These are phyloP conservation scores for Neurospora hispaniola DNA, from an alignment of 495 filamentous ascomycete genomes.

Conservation along the genomic window DNA sequence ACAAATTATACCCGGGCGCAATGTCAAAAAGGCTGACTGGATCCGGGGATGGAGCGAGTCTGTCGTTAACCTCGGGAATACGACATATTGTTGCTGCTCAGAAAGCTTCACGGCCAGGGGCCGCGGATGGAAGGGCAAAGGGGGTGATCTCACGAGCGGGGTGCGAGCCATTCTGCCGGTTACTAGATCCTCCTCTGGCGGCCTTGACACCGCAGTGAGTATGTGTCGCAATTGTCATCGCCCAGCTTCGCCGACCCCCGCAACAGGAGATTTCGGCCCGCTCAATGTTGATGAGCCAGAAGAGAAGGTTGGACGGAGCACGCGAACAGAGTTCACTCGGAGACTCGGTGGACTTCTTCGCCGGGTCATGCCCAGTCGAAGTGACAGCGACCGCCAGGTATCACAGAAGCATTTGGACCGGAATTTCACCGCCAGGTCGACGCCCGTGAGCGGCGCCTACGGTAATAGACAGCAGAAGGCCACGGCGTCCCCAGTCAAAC, in stretches of 20 bases:
- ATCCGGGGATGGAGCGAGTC: constrained; percentile 23
- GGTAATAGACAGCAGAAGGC: constrained; percentile 3
- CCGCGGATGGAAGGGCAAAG: constrained; percentile 8
- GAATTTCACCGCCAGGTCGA: background rate
- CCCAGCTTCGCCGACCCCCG: constrained; percentile 6
- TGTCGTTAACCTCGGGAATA: constrained; percentile 13
- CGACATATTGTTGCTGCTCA: constrained; percentile 22
- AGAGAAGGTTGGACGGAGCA: background rate
- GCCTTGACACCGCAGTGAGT: constrained; percentile 1
- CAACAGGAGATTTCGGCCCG: background rate
- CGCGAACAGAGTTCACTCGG: constrained; percentile 1
- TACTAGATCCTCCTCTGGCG: background rate
- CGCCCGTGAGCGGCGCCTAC: constrained; percentile 2
- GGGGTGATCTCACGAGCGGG: constrained; percentile 6
- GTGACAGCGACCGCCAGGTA: background rate
- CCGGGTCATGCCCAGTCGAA: constrained; percentile 10
- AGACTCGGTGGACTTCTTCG: constrained; percentile 11
- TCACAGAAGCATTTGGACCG: constrained; percentile 2
- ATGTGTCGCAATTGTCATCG: constrained; percentile 17
- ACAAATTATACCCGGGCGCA: constrained; percentile 18
- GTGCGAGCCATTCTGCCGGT: constrained; percentile 11
- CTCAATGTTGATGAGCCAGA: background rate
- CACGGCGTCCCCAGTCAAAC: background rate
- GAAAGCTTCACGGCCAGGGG: constrained; percentile 1
- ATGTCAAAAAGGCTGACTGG: constrained; percentile 24